Evolutionary conservation across 2,329 filamentous ascomycete genomes (phyloP).

Genomic region (Dothiorella sarmentorum): DNA sequence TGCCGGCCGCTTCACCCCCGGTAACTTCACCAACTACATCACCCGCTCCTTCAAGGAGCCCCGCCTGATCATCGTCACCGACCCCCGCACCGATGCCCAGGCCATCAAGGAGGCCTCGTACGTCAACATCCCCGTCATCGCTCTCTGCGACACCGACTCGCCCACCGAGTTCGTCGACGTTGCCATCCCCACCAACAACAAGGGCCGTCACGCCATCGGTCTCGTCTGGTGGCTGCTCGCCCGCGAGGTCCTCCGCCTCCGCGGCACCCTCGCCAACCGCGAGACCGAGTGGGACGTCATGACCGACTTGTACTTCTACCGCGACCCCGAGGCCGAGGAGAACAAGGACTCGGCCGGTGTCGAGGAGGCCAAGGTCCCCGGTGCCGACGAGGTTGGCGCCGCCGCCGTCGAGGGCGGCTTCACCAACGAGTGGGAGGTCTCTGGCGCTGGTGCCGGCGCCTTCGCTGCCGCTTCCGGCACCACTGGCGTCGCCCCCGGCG

Average conservation of each 20-base stretch:
- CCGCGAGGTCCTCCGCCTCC: constrained; percentile 98
- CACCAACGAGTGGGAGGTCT: constrained; percentile 82
- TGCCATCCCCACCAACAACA: constrained; percentile 99
- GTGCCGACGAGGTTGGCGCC: constrained; percentile 78
- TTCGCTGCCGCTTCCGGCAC: constrained; percentile 61
- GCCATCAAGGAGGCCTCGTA: constrained; percentile 99
- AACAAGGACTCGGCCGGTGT: constrained; percentile 84
- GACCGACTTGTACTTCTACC: constrained; percentile 99
- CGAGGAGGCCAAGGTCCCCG: constrained; percentile 82
- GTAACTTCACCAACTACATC: constrained; percentile 99
- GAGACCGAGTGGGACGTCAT: constrained; percentile 99
- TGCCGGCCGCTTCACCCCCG: constrained; percentile 98
- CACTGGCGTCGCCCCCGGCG: constrained; percentile 59
- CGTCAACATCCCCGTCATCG: constrained; percentile 99
- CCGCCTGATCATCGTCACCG: constrained; percentile 98
- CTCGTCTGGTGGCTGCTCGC: constrained; percentile 99
- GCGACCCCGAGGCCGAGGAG: constrained; percentile 98
- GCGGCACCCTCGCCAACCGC: constrained; percentile 91
- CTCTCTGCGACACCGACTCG: constrained; percentile 98
- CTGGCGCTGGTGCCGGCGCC: constrained; percentile 60
- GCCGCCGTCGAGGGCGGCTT: constrained; percentile 77
- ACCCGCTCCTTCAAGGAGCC: constrained; percentile 99
- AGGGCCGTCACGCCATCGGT: constrained; percentile 98
- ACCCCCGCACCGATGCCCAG: constrained; percentile 98
- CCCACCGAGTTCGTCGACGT: constrained; percentile 99